These are phyloP conservation scores for Moelleriella libera DNA, from an alignment of 2,329 filamentous ascomycete species.

Conservation along the genomic window DNA sequence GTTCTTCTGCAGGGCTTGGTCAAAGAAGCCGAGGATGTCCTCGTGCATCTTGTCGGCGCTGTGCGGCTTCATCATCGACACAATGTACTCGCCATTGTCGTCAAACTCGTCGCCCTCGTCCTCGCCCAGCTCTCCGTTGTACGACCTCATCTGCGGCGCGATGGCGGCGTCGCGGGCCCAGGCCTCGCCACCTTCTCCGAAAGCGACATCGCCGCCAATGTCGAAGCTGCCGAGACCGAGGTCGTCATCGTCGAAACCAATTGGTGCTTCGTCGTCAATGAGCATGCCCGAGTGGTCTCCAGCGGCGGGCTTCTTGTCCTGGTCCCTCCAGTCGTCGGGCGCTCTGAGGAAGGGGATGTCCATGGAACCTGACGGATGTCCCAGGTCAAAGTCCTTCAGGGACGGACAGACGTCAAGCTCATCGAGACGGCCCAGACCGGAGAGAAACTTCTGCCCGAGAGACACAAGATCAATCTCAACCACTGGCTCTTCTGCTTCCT, in stretches of 20 bases:
- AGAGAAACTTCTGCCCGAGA: slow-evolving; percentile 73
- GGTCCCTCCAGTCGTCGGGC: slow-evolving; percentile 69
- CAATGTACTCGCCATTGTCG: slow-evolving; percentile 58
- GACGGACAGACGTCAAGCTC: slow-evolving; percentile 89
- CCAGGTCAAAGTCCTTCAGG: slow-evolving; percentile 83
- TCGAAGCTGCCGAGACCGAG: slow-evolving; percentile 55
- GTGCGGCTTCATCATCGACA: slow-evolving; percentile 58
- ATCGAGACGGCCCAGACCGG: slow-evolving; percentile 62
- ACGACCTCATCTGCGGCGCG: slow-evolving; percentile 74
- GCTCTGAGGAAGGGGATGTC: slow-evolving; percentile 89
- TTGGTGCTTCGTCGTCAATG: slow-evolving; percentile 73
- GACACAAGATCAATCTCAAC: slow-evolving; percentile 66
- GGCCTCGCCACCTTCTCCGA: slow-evolving; percentile 89
- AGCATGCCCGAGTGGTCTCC: slow-evolving; percentile 67
- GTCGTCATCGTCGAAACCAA: slow-evolving; percentile 61
- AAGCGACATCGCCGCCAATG: slow-evolving; percentile 59
- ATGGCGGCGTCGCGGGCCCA: slow-evolving; percentile 87
- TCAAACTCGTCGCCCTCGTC: slow-evolving; percentile 20
- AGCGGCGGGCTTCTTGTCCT: slow-evolving; percentile 45
- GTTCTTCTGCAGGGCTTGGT: slow-evolving; percentile 90
- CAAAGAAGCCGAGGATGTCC: slow-evolving; percentile 95
- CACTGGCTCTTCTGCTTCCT: slow-evolving; percentile 32
- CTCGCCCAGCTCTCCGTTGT: slow-evolving; percentile 50
- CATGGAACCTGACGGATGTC: slow-evolving; percentile 68
- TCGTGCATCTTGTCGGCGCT: slow-evolving; percentile 64